phyloP scores from a whole-genome alignment of 2,329 filamentous ascomycete species.

The Calonectria ilicicola region DNA sequence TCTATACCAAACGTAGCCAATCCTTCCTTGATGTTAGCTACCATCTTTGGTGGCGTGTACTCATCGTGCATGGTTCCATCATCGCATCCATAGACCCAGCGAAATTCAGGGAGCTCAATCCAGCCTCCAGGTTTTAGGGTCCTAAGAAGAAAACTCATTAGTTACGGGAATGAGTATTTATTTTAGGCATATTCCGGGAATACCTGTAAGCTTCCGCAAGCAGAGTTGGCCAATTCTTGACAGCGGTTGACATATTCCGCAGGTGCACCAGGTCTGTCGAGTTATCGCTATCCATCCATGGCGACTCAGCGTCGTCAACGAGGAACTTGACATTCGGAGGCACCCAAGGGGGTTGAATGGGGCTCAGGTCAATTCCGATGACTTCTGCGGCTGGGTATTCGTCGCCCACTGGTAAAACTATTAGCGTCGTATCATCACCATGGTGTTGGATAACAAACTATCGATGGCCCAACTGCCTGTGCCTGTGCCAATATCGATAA shows the following conservation, averaged over 20 bases:
- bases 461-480: slow-evolving; percentile 59
- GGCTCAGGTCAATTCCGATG: slow-evolving; percentile 53
- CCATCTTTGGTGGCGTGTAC: slow-evolving; percentile 44
- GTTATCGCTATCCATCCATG: slow-evolving; percentile 41
- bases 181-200: neutral
- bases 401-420: slow-evolving; percentile 46
- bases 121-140: slow-evolving; percentile 57
- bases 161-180: too few species aligned
- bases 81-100: slow-evolving; percentile 43
- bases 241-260: slow-evolving; percentile 51
- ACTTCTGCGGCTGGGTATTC: slow-evolving; percentile 53
- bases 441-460: slow-evolving; percentile 36
- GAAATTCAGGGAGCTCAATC: slow-evolving; percentile 56
- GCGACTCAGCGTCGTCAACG: slow-evolving; percentile 51
- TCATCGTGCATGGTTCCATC: slow-evolving; percentile 42
- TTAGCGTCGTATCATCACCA: neutral
- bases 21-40: slow-evolving; percentile 43
- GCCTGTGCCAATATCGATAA: slow-evolving; percentile 57
- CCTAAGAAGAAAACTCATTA: slow-evolving; percentile 8
- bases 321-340: slow-evolving; percentile 54
- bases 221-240: slow-evolving; percentile 38
- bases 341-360: slow-evolving; percentile 54
- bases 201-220: slow-evolving; percentile 38
- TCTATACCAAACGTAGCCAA: slow-evolving; percentile 46
- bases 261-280: slow-evolving; percentile 47